Percentiles rank a stretch among this genome's conserved stretches.
Conservation (phyloP, 2,329 filamentous ascomycete genomes). For the Claviceps maximensis region DNA sequence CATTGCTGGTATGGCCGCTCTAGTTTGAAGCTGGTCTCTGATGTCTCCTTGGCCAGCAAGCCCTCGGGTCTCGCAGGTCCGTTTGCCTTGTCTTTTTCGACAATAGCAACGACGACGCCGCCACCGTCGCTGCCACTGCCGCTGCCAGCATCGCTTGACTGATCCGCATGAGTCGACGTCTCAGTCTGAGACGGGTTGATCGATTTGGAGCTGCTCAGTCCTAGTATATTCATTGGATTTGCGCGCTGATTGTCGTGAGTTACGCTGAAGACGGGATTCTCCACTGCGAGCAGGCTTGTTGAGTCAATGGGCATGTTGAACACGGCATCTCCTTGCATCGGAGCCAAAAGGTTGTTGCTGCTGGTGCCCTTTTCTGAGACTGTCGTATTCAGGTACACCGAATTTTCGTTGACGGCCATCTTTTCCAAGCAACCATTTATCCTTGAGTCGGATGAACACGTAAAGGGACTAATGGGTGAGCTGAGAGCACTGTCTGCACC, state of each 20-base stretch:
- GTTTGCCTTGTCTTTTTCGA: conserved; percentile 2
- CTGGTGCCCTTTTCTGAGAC: conserved; percentile 4
- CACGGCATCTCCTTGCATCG: conserved; percentile 20
- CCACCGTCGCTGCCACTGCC: not conserved
- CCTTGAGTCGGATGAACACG: conserved; percentile 8
- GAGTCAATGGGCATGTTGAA: conserved; percentile 20
- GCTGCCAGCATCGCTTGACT: conserved; percentile 7
- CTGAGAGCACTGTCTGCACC: not conserved
- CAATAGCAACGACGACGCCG: not conserved
- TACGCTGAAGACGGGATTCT: conserved; percentile 14
- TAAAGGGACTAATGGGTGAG: conserved; percentile 5
- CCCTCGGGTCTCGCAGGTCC: conserved; percentile 14
- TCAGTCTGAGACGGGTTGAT: conserved; percentile 11
- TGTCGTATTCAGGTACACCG: not conserved
- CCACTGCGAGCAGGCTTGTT: conserved; percentile 12
- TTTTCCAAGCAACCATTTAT: conserved; percentile 3
- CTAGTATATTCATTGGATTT: not conserved
- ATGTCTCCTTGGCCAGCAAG: conserved; percentile 24
- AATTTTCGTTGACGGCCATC: conserved; percentile 3
- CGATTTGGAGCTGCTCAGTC: not conserved
- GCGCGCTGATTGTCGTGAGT: conserved; percentile 3
- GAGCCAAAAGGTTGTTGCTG: conserved; percentile 10
- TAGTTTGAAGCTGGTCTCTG: not conserved
- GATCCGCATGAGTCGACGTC: conserved; percentile 20
- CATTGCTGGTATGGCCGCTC: not conserved